phyloP scores from a whole-genome alignment of 371 early-diverging fungal genomes.

The Mortierella sp. region DNA sequence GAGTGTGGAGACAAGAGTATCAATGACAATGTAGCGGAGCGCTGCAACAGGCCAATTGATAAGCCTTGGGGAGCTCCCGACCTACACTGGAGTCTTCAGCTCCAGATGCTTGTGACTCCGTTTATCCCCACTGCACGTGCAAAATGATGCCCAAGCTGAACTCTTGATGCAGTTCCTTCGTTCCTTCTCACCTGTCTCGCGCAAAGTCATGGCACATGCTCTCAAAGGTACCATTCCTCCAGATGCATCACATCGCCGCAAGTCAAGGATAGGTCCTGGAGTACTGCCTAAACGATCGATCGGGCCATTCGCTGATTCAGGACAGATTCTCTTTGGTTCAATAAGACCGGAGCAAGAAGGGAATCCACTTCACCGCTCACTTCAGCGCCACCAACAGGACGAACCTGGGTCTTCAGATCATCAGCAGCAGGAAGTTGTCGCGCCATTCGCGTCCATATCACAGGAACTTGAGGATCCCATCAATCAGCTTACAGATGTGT shows the following conservation, averaged over 20 bases:
- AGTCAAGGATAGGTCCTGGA: slow-evolving; percentile 46
- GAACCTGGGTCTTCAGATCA: neutral
- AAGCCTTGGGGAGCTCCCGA: too few relatives aligned
- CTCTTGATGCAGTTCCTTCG: too few relatives aligned
- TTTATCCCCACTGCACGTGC: too few relatives aligned
- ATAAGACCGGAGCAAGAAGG: slow-evolving; percentile 26
- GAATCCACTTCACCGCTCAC: slow-evolving; percentile 35
- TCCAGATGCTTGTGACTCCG: too few relatives aligned
- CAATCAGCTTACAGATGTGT: slow-evolving; percentile 24
- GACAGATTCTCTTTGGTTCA: slow-evolving; percentile 22
- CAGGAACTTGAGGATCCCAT: slow-evolving; percentile 27
- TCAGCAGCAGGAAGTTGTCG: slow-evolving; percentile 3
- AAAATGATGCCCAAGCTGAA: too few relatives aligned
- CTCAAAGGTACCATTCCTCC: slow-evolving; percentile 11
- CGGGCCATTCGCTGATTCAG: slow-evolving; percentile 8
- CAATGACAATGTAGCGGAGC: too few relatives aligned
- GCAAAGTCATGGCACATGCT: neutral
- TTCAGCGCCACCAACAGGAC: slow-evolving; percentile 18
- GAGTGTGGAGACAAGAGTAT: too few relatives aligned
- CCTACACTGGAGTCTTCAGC: too few relatives aligned
- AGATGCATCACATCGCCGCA: slow-evolving; percentile 33
- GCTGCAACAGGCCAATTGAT: too few relatives aligned
- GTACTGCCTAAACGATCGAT: slow-evolving; percentile 23
- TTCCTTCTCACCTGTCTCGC: too few relatives aligned
- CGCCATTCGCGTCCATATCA: slow-evolving; percentile 27